Base-by-base conservation (phyloP, 306 rosid genomes). In the Prosopis cineraria region DNA sequence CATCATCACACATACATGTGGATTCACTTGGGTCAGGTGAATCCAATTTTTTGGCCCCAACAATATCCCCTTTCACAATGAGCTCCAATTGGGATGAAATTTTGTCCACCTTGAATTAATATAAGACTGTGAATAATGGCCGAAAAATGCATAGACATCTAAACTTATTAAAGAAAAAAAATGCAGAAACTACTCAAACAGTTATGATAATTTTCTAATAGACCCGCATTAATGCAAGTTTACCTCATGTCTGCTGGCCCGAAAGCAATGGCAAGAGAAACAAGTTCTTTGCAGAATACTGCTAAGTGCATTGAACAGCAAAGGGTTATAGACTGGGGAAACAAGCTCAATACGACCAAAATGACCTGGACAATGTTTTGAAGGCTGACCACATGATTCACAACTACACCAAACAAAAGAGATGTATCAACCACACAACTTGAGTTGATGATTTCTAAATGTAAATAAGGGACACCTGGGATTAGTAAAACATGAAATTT, bases 261-360 rank as follows among this genome's bases (percentile, higher is more conserved):
- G 82, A 71, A 92, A 95, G 60, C 69, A 87, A 76, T 79, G 78
- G 85, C 98, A 92, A 60, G 31, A 77, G 80, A 91, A 80, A 83
- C 98, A 95, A 37, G 90, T 88, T 50, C 73, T 76, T 56, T 81
- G 87, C 16, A 92, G 81, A 79, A 89, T 70, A 59, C 44, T 83
- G 84, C 85, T 60, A 56, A 95, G 95, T 75, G 66, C 62, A 53
- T 65, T 74, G 87, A 93, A 88, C 77, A 93, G 81, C 89, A 93
- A 65, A 31, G 98, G 98, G 70, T 93, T 95, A 84, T 91, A 93
- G n/a, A 78, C 76, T 0, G 96, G 88, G 20, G 78, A 78, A 78
- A 88, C 86, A 2, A 95, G 91, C 27, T 93, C 98, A 69, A 95
- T 85, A 76, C 88, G 97, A 59, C 98, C 98, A 75, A 83, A 95